Percentiles rank a stretch among this genome's conserved stretches.
Conservation (phyloP, 331 rosid genomes). For the Quercus tomentella region DNA sequence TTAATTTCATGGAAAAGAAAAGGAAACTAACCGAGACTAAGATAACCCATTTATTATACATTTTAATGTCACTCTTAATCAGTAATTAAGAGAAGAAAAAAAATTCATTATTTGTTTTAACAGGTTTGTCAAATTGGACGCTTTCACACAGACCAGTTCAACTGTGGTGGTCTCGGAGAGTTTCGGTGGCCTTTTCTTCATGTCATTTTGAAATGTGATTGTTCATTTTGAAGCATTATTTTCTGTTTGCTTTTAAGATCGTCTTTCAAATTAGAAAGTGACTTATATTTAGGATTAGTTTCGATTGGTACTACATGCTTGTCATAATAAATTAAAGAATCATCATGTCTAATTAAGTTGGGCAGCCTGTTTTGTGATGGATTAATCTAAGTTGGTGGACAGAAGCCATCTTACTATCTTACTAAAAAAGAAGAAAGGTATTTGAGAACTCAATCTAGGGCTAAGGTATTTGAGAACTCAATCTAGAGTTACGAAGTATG, state of each 20-base stretch:
- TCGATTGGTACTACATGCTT: not conserved
- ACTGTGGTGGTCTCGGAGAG: not conserved
- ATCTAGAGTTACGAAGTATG: not conserved
- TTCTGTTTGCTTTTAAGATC: not conserved
- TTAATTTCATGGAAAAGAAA: not conserved
- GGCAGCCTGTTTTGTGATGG: not conserved
- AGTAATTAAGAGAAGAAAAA: not conserved
- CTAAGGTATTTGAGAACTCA: not conserved
- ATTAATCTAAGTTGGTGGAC: not conserved
- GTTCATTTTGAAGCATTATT: not conserved
- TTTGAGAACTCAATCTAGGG: not conserved
- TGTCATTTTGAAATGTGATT: not conserved
- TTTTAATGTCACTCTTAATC: conserved; percentile 9
- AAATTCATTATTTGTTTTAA: not conserved
- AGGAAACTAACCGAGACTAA: not conserved
- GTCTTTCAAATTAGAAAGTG: not conserved
- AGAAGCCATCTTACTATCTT: not conserved
- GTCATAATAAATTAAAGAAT: not conserved
- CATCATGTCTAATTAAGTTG: not conserved
- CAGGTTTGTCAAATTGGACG: not conserved
- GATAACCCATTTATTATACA: not conserved
- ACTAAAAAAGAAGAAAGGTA: too few species aligned
- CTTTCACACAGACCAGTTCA: not conserved
- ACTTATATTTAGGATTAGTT: not conserved
- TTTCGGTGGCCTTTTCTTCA: not conserved